Evolutionary conservation across 306 rosid species (phyloP), one percentile per base, ranked within the genome.

Genomic region (Boehmeria nivea): DNA sequence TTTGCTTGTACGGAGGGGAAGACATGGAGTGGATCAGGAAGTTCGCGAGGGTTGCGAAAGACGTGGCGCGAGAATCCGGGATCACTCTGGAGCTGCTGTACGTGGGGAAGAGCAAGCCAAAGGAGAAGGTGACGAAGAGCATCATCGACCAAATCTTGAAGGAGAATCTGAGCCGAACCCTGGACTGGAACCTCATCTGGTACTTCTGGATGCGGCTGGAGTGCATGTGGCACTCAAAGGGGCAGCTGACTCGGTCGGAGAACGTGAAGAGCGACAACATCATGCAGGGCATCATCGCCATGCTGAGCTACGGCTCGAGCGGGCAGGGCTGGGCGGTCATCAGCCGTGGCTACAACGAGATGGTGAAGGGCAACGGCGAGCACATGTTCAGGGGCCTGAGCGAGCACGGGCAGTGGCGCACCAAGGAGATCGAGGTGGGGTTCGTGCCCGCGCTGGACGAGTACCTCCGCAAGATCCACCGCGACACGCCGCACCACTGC

Each of bases 1-100:
- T 80, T 65, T 82, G 89, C 80, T 58, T 86, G 50, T 86, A 70
- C 9, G 95, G 95, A 40, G 85, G 87, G 4, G 90, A 71, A 12
- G 74, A 86, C n/a, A 49, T 80, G 3, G 74, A 68, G 14, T 86
- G 95, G 95, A 76, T 80, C 26, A 28, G 80, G 6, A 75, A 61
- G 43, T 83, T 83, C 54, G 80, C 83, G 11, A 62, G 12, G 7
- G 8, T 65, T 0, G 68, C 77, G 6, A 4, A 46, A 11, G 17
- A 61, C 0, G 44, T 72, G 45, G 79, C 89, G 0, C 18, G 2
- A 16, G 72, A 61, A 10, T 64, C 75, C 6, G 51, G 60, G 14
- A 21, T 78, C 18, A 68, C 73, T 18, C 39, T 86, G 21, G 87
- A 83, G 54, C 60, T 86, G 60, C 66, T 82, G 3, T 86, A 82